Evolutionary conservation across 805 yeast species (phyloP), one percentile per base, ranked within the genome.

Genomic region (Tetrapisispora taiwanensis): DNA sequence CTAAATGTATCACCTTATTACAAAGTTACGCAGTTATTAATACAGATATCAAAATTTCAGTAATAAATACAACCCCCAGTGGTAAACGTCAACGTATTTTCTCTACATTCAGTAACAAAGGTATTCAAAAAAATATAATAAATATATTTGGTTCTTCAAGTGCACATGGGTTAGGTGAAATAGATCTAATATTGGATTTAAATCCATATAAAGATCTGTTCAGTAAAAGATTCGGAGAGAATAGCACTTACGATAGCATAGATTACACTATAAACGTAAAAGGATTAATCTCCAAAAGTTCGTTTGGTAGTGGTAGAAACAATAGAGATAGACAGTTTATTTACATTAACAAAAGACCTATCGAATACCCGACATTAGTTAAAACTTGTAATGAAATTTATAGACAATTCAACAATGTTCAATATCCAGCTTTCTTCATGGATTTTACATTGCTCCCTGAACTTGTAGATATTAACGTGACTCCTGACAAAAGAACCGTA

Each of bases 401-500:
- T 65, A 78, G 76, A 49, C 69, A 71, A 31, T 86, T 74, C 60
- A 89, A 88, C 51, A 73, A 76, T 52, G 68, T 79, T 4, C 96
- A 88, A 55, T 72, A 59, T 42, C 97, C 97, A 0, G 75, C 78
- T 10, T 69, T 84, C 40, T 69, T 87, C 2, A 52, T 86, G 3
- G 71, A 92, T 59, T 51, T 92, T 18, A 54, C 56, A 13, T 57
- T 86, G 6, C 71, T 74, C 34, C 69, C 83, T 0, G 53, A 56
- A 22, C 66, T 69, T 32, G 48, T 81, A n/a, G 98, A 92, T 63
- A 71, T 92, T 17, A 92, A 92, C 61, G 84, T 92, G 1, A 81
- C 95, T 0, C 97, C 98, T 0, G 97, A 92, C 59, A 92, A 92
- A 58, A 69, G 90, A 42, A 75, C 78, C 2, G 70, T 89, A 1